Base-by-base conservation (phyloP, 495 filamentous ascomycete genomes). In the Tetracladium marchalianum region DNA sequence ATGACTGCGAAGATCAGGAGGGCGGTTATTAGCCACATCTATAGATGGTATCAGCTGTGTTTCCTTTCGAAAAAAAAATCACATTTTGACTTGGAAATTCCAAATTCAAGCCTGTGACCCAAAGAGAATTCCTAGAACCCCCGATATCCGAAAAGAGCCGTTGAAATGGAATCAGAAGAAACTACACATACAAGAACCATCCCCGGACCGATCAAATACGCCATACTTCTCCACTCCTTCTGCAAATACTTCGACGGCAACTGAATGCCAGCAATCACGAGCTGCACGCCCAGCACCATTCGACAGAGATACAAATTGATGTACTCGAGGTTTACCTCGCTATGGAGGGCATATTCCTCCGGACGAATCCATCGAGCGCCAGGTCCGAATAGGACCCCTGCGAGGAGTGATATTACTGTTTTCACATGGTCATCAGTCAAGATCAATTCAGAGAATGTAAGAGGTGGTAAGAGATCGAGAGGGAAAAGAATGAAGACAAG, bases 241-340 rank as follows among this genome's bases (percentile, higher is more conserved):
- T 71, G 65, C 34, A 95, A 67, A 56, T 95, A 95, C 34, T 84
- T 82, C 55, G 81, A 87, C 9, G 90, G 90, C n/a, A 97, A 70
- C 60, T 95, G 90, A 0, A 95, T 79, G 15, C 90, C 90, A 4
- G 89, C 87, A 8, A 95, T 68, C 12, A 95, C 85, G 36, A 97
- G 69, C 64, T 95, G 90, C 0, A 95, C 88, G 3, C 90, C 90
- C 0, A 97, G 77, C 2, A 94, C 89, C 2, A 97, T 79, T 18
- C 90, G 77, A 7, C 83, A 82, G 66, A 97, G 94, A 57, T 84
- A 82, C 52, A 93, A 63, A 2, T 87, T 95, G 51, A 84, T 79
- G 12, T 66, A 60, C 32, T 77, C 72, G 6, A 84, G 73, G 39
- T 77, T 77, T 17, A 70, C 62, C 31, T 68, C 58, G 22, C 22